Evolutionary conservation across 176 grass and related monocot species (phyloP), one percentile per base, ranked within the genome.

Genomic region (Metroxylon sagu): DNA sequence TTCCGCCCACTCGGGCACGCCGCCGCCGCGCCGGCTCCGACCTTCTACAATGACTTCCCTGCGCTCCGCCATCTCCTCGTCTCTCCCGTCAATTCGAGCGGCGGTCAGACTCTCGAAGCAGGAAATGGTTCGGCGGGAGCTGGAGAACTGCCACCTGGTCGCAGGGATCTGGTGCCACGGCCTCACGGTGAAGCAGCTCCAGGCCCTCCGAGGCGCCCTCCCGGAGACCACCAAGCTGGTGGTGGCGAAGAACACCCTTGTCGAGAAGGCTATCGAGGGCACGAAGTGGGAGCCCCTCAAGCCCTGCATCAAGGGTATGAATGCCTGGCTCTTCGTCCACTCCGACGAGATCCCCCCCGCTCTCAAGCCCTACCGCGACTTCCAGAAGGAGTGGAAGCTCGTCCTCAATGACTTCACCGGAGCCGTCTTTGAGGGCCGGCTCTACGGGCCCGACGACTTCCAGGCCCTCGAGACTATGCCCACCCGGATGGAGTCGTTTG

Each of bases 261-360:
- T 97, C 15, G 92, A 79, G 23, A 97, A 97, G 77, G 92, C 92
- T 69, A 85, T 97, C 61, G 87, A 85, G 53, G 92, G 87, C 26
- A 97, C 87, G 14, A 61, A 82, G 14, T 97, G 84, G 69, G 92
- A 91, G 66, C 71, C 84, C 49, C 83, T 97, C 39, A 80, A 72
- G 57, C 86, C 91, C 50, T 91, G 83, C 81, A 83, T 85, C 82
- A 97, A 77, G 74, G 92, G 92, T 19, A 91, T 91, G 92, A 97
- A 97, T 48, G 92, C 92, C 50, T 97, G 85, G 78, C 83, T 97
- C 66, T 97, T 97, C 50, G 87, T 97, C 51, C 87, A 88, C 69
- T 90, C 87, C 26, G 92, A 97, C 76, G 87, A 97, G 70, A 85
- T 97, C 6, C 87, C 92, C 15, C 65, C 53, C n/a, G 83, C 81